Base-by-base conservation (phyloP, 306 rosid genomes). In the Cyclanthera cordifolia region DNA sequence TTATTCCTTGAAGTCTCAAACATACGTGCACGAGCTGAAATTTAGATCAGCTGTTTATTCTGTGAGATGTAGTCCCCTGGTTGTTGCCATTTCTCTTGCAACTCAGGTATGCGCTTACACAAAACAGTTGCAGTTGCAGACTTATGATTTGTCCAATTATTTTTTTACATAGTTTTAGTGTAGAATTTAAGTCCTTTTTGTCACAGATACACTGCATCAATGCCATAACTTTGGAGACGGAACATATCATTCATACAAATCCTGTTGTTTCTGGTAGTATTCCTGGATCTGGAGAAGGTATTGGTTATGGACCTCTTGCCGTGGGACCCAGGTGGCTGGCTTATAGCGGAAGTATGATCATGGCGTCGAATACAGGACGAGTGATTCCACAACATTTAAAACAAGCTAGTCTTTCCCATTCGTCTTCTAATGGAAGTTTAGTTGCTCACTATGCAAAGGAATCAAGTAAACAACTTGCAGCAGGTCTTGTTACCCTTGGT, bases 311-410 rank as follows among this genome's bases (percentile, higher is more conserved):
- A 73, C 97, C 99, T 64, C 96, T 94, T 76, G 99, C 99, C 0
- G 83, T 90, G 61, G 99, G 99, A 45, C 81, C 95, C 23, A 85
- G 99, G 81, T 94, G 97, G 99, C 67, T 94, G 59, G 99, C 99
- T 72, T 94, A 94, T 67, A 94, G 97, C 79, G 97, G 97, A 77
- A 79, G 86, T 54, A 89, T 87, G 4, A 82, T 86, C 69, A 76
- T 68, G 17, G 73, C 75, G 23, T 78, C 85, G 34, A 76, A 76
- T 82, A 68, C 85, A 0, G 95, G 89, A 54, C 86, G 85, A 68
- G 96, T 94, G 25, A 85, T 71, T 37, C 95, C 90, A 3, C 92
- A 94, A 64, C 89, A 94, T 67, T 73, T 94, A 79, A 77, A 76
- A 27, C 79, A 86, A 67, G 84, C 82, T 28, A 86, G 95, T 75